Evolutionary conservation across 2,329 filamentous ascomycete genomes (phyloP).

Genomic region (Clonostachys rosea): DNA sequence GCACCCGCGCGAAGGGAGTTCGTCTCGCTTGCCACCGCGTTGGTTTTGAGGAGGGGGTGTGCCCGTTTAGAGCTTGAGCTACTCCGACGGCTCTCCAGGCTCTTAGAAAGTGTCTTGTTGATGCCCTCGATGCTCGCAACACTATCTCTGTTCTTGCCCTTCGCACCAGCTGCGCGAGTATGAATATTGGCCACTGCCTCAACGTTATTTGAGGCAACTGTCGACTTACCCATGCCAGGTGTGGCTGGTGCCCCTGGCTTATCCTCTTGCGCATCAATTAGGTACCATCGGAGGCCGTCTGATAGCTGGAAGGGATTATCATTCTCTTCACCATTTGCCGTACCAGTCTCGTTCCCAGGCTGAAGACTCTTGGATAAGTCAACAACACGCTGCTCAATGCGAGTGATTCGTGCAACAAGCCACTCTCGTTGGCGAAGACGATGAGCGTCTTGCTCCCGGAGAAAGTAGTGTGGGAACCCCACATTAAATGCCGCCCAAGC

Average conservation of each 20-base stretch:
- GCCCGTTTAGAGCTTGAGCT: conserved; percentile 83
- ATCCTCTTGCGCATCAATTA: conserved; percentile 90
- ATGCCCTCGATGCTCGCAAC: conserved; percentile 64
- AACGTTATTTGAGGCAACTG: conserved; percentile 81
- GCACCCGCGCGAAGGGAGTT: conserved; percentile 49
- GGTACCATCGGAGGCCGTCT: conserved; percentile 92
- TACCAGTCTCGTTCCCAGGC: conserved; percentile 40
- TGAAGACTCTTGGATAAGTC: conserved; percentile 79
- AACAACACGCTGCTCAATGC: conserved; percentile 88
- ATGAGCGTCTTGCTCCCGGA: conserved; percentile 88
- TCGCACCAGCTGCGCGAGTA: conserved; percentile 38
- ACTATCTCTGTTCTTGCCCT: conserved; percentile 37
- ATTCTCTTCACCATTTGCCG: conserved; percentile 64
- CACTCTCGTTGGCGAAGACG: conserved; percentile 82
- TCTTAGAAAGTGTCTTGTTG: conserved; percentile 77
- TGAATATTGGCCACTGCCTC: conserved; percentile 76
- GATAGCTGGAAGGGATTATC: conserved; percentile 97
- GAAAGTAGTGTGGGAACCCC: conserved; percentile 93
- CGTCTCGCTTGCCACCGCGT: conserved; percentile 51
- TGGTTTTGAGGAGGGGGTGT: conserved; percentile 46
- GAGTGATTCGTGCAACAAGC: conserved; percentile 91
- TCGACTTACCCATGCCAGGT: conserved; percentile 85
- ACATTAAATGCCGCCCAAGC: conserved; percentile 99
- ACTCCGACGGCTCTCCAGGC: conserved; percentile 84
- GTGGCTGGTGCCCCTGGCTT: conserved; percentile 90